Conservation (phyloP, 495 filamentous ascomycete genomes). For the Aspergillus biplanus region DNA sequence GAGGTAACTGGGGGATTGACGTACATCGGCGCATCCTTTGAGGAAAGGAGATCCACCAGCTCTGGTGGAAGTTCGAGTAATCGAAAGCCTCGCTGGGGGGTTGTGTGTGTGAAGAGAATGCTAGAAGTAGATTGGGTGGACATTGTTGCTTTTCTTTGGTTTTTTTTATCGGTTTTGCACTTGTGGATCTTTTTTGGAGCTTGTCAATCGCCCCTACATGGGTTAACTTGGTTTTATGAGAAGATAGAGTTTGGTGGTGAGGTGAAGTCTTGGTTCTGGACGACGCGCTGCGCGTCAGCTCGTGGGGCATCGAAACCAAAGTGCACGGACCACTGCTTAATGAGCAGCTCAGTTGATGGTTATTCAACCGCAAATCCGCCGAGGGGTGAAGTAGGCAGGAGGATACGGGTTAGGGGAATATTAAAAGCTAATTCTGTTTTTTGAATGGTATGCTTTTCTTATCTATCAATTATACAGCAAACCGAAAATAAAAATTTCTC, state of each 20-base stretch:
- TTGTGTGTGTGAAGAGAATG: constrained; percentile 66
- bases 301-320: constrained; percentile 32
- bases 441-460: neutral
- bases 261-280: neutral
- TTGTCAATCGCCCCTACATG: neutral
- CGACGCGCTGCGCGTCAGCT: constrained; percentile 20
- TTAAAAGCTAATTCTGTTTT: neutral
- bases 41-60: constrained; percentile 66
- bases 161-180: neutral
- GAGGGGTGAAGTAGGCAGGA: neutral
- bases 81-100: constrained; percentile 64
- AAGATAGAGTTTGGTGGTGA: neutral
- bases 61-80: constrained; percentile 83
- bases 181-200: neutral
- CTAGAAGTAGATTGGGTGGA: constrained; percentile 61
- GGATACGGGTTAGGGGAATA: neutral
- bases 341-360: constrained; percentile 1
- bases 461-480: too few relatives aligned
- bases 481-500: too few relatives aligned
- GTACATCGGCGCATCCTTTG: constrained; percentile 62
- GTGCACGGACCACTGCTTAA: constrained; percentile 43
- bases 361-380: too few relatives aligned
- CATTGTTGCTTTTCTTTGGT: constrained; percentile 42
- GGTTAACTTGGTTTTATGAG: neutral
- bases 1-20: constrained; percentile 23